Evolutionary conservation across 108 stramenopile genomes (phyloP).

Genomic region (Nitzschia sp.): DNA sequence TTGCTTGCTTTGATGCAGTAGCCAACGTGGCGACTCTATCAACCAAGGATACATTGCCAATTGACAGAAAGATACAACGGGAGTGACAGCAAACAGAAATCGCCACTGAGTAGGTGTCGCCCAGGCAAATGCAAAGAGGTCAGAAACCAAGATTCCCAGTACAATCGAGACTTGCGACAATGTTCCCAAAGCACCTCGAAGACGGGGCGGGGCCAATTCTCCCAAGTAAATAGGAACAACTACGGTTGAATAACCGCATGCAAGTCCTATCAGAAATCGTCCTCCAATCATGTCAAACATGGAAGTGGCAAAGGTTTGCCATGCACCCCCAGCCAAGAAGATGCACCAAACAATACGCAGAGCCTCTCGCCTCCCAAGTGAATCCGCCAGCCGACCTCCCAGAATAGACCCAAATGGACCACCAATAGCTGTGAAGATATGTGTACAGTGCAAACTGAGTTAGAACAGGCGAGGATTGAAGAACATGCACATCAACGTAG

Average conservation of each 20-base stretch:
- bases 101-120: slow-evolving; percentile 72
- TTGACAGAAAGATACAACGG: slow-evolving; percentile 67
- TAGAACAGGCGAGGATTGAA: too few species aligned
- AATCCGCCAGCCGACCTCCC: slow-evolving; percentile 65
- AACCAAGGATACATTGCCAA: slow-evolving; percentile 77
- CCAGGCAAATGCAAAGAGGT: slow-evolving; percentile 81
- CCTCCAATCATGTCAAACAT: slow-evolving; percentile 72
- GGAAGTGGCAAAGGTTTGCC: slow-evolving; percentile 63
- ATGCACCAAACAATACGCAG: slow-evolving; percentile 66
- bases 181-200: slow-evolving; percentile 93
- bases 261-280: slow-evolving; percentile 88
- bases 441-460: slow-evolving; percentile 74
- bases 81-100: slow-evolving; percentile 79
- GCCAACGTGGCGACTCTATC: slow-evolving; percentile 90
- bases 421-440: slow-evolving; percentile 33
- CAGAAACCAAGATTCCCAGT: slow-evolving; percentile 83
- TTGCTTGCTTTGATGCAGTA: slow-evolving; percentile 67
- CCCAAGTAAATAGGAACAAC: slow-evolving; percentile 94
- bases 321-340: slow-evolving; percentile 70
- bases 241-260: slow-evolving; percentile 82
- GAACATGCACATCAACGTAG: too few species aligned
- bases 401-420: slow-evolving; percentile 75
- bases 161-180: slow-evolving; percentile 94
- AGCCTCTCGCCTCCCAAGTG: slow-evolving; percentile 70
- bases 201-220: slow-evolving; percentile 87